Base-by-base conservation (phyloP, 2,329 filamentous ascomycete species). In the Fusarium udum region DNA sequence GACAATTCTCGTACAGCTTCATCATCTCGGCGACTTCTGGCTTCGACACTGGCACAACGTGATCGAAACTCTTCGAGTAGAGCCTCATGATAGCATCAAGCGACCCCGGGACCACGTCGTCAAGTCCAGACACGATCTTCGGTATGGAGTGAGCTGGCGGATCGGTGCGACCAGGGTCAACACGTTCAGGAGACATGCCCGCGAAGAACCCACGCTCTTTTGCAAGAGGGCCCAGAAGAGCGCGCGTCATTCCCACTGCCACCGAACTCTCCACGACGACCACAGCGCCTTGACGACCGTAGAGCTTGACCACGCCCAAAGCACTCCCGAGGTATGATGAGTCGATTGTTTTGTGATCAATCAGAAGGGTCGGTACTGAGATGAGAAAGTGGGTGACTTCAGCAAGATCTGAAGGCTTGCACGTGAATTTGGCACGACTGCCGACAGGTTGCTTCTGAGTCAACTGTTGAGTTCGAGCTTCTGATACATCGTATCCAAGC, bases 1-100 rank as follows among this genome's bases (percentile, higher is more conserved):
- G 86, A 74, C 87, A 89, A 75, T 89, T 89, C 67, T 89, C 87
- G 74, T 88, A 89, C 18, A 89, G 79, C 78, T 89, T 89, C 69
- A 84, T 87, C 86, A 89, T 88, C 77, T 89, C 87, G 4, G 87
- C 87, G 3, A 88, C 86, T 73, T 89, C 87, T 4, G 87, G 87
- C 36, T 78, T 79, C 16, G 85, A 86, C 36, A 89, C 87, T 0
- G 84, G 82, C 12, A 88, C 81, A 11, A 89, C 80, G 0, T 78
- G 76, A 56, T 87, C 80, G 69, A 88, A 89, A 4, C 84, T 85
- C n/a, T 78, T 75, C 6, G 80, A 79, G 75, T 89, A 89, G 8
- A 89, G 77, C 12, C 77, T 73, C 12, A 77, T 67, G 60, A 89
- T 87, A 39, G 81, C 79, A 14, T 82, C 75, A 5, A 87, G 78